Evolutionary conservation across 192 early-diverging fungal genomes (phyloP), one percentile per base, ranked within the genome.

Genomic region (Chytriomyces confervae): DNA sequence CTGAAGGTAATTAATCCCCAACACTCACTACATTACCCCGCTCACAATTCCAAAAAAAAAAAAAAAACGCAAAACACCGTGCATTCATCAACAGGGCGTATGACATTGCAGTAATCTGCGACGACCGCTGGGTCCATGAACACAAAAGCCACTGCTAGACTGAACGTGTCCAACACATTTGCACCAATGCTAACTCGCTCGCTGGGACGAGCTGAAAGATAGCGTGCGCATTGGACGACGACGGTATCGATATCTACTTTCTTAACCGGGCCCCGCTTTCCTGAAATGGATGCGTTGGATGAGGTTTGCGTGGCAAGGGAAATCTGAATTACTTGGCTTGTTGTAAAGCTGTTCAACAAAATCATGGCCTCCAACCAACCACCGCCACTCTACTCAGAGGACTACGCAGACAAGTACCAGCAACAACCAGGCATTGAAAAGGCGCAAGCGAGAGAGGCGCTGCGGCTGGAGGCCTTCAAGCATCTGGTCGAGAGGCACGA

Each of bases 171-270:
- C n/a, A 51, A 77, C 49, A 66, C 76, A 47, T 77, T 74, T 53
- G 67, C 76, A 2, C 29, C 70, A 73, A n/a, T 24, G 16, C 13
- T 3, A 7, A 77, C 76, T 27, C 76, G 76, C 24, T 27, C 24
- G 77, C 9, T 78, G 77, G 77, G 77, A 78, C 45, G 77, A 78
- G 43, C 68, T 78, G n/a, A 78, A 69, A 74, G 16, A 61, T 78
- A 57, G 77, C 66, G 5, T n/a, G 69, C 9, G 44, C 50, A 9
- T 29, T 78, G 36, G 77, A 78, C 20, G 47, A 11, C 29, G 77
- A 78, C 60, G 77, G 77, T 3, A 62, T 78, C 57, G 77, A 78
- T 45, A 36, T 78, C 11, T 78, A 50, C 77, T 78, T 78, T 61
- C 77, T 72, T 16, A 78, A 78, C 27, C 29, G 79, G 16, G 9